A percentile compares a stretch with the other conserved stretches of the same genome.
Evolutionary conservation across 2,329 filamentous ascomycete species (phyloP).

Genomic region (Pseudodiploospora longispora): DNA sequence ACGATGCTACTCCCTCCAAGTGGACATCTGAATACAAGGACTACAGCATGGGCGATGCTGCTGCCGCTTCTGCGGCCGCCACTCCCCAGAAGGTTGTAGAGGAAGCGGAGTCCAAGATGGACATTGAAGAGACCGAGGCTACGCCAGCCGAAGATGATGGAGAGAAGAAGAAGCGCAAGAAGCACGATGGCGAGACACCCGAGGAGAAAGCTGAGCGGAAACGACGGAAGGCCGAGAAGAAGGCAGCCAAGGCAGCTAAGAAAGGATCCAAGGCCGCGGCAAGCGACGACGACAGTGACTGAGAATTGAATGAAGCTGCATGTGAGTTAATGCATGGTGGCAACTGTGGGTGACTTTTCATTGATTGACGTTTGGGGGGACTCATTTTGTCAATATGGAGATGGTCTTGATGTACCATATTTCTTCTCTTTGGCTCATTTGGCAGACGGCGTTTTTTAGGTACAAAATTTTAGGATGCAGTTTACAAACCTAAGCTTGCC

Average conservation of each 20-base stretch:
- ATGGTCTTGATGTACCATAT: constrained; percentile 15
- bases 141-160: constrained; percentile 40
- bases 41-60: constrained; percentile 54
- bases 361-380: background rate
- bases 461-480: constrained; percentile 9
- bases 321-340: no score
- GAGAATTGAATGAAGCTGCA: background rate
- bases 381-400: constrained; percentile 11
- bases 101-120: constrained; percentile 25
- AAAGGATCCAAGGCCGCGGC: constrained; percentile 44
- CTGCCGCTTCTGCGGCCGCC: constrained; percentile 35
- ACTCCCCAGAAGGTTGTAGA: constrained; percentile 30
- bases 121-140: constrained; percentile 23
- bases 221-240: constrained; percentile 53
- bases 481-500: background rate
- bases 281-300: constrained; percentile 42
- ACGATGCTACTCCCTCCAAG: constrained; percentile 86
- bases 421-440: constrained; percentile 5
- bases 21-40: constrained; percentile 94
- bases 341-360: no score
- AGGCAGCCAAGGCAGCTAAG: constrained; percentile 48
- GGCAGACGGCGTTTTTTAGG: constrained; percentile 15
- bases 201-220: constrained; percentile 59
- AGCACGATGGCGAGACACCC: constrained; percentile 68
- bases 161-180: constrained; percentile 65